Base-by-base conservation (phyloP, 108 stramenopile species). In the Skeletonema marinoi region DNA sequence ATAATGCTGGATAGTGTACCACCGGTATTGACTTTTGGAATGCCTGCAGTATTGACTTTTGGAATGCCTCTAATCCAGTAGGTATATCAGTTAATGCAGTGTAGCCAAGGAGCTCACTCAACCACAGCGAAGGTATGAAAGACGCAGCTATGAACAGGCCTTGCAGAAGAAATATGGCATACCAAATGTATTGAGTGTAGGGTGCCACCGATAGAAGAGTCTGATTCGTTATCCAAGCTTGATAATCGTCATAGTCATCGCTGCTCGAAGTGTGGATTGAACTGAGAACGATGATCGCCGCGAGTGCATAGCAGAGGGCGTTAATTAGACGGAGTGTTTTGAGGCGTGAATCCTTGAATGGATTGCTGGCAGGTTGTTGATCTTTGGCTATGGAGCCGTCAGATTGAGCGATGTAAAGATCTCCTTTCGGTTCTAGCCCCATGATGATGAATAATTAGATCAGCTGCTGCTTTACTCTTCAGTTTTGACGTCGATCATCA, bases 121-220 rank as follows among this genome's bases (percentile, higher is more conserved):
- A n/a, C n/a, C n/a, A n/a, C 46, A 48, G n/a, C 46, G 16, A 14
- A n/a, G 13, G 13, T 0, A 48, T 0, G 46, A n/a, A 48, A 1
- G 46, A 14, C 14, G 46, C 46, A n/a, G 16, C 46, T n/a, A 48
- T n/a, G n/a, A 48, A 48, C 46, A 48, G 4, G 4, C 46, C 46
- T 16, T 48, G 46, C 4, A 48, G 46, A 48, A n/a, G 4, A 14
- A 3, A 48, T 11, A 48, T 8, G 0, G n/a, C 46, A 14, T 48
- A 48, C 46, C 46, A 48, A n/a, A 48, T 48, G 46, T n/a, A 48
- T n/a, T n/a, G 46, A n/a, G 46, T 48, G 46, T 48, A 48, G 46
- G 46, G 13, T 48, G 46, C 46, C 46, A 48, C 46, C 46, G 46
- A 48, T n/a, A 48, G 46, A 11, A 48, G 46, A 1, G 46, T 48